A percentile compares a stretch with the other conserved stretches of the same genome.
phyloP scores from a whole-genome alignment of 164 flowering plant species.

The Macadamia tetraphylla region DNA sequence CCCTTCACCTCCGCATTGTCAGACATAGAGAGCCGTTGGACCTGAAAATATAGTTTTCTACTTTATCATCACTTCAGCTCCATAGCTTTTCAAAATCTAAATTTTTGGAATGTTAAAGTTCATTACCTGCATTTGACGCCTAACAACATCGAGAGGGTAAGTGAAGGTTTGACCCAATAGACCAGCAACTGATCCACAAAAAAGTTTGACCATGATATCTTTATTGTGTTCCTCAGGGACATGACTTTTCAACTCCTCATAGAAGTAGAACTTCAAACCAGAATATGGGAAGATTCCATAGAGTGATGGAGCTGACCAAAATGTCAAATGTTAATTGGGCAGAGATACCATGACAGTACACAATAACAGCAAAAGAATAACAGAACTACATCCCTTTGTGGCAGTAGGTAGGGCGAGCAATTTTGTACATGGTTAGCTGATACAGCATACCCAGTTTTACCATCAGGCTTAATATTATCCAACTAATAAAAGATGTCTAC shows the following conservation, averaged over 20 bases:
- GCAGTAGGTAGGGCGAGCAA: too few relatives aligned
- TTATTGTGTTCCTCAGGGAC: conserved; percentile 76
- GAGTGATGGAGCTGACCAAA: conserved; percentile 85
- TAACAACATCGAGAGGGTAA: conserved; percentile 95
- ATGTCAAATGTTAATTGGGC: conserved; percentile 2
- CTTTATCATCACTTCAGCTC: conserved; percentile 1
- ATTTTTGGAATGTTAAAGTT: background rate
- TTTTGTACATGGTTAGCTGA: too few relatives aligned
- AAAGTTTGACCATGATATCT: conserved; percentile 64
- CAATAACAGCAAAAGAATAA: background rate
- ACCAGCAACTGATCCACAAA: conserved; percentile 92
- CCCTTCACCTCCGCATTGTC: conserved; percentile 45
- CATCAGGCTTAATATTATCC: too few relatives aligned
- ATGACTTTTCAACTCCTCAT: conserved; percentile 86
- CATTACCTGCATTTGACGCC: conserved; percentile 97
- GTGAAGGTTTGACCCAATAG: conserved; percentile 92
- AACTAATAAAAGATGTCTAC: too few relatives aligned
- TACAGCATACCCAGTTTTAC: too few relatives aligned
- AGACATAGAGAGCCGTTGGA: conserved; percentile 42
- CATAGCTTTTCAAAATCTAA: background rate
- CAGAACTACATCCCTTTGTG: too few relatives aligned
- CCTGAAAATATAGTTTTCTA: conserved; percentile 37
- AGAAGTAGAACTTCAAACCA: conserved; percentile 93
- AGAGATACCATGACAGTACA: conserved; percentile 3
- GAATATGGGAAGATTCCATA: conserved; percentile 97